Percentiles rank a stretch among this genome's conserved stretches.
Evolutionary conservation across 345 rosid species (phyloP).

Genomic region (Eucalyptus cloeziana): DNA sequence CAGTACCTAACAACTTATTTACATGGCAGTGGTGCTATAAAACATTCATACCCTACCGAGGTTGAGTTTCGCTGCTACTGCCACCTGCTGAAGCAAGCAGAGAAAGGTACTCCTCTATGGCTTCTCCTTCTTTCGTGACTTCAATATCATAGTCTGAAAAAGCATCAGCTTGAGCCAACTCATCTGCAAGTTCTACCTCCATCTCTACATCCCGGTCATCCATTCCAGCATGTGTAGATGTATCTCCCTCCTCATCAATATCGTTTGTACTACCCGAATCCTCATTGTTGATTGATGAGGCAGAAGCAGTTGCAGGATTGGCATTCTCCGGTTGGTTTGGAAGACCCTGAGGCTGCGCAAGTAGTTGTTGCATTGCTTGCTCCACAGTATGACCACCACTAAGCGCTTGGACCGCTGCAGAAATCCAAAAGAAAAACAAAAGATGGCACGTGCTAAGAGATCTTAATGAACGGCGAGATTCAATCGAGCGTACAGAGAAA

Average conservation of each 20-base stretch:
- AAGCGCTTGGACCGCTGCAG: conserved; percentile 43
- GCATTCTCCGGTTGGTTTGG: neutral
- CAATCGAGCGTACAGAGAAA: neutral
- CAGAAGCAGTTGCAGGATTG: neutral
- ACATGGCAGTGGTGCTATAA: neutral
- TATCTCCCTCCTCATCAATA: conserved; percentile 3
- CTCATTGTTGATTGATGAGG: neutral
- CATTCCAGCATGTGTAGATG: neutral
- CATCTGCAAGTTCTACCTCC: conserved; percentile 60
- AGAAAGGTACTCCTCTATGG: conserved; percentile 51
- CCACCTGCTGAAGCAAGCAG: conserved; percentile 33
- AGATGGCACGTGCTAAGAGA: neutral
- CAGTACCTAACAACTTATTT: neutral
- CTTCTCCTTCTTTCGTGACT: conserved; percentile 61
- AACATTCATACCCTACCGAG: neutral
- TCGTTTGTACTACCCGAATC: neutral
- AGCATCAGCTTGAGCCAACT: conserved; percentile 37
- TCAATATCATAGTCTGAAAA: conserved; percentile 73
- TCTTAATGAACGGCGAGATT: neutral
- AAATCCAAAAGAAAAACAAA: neutral
- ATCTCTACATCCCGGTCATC: conserved; percentile 59
- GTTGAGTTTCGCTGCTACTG: neutral
- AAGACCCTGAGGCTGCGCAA: conserved; percentile 11
- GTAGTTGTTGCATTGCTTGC: conserved; percentile 35
- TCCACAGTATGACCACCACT: conserved; percentile 37